phyloP scores from a whole-genome alignment of 1,284 basidiomycete genomes.

The Cutaneotrichosporon cyanovorans region DNA sequence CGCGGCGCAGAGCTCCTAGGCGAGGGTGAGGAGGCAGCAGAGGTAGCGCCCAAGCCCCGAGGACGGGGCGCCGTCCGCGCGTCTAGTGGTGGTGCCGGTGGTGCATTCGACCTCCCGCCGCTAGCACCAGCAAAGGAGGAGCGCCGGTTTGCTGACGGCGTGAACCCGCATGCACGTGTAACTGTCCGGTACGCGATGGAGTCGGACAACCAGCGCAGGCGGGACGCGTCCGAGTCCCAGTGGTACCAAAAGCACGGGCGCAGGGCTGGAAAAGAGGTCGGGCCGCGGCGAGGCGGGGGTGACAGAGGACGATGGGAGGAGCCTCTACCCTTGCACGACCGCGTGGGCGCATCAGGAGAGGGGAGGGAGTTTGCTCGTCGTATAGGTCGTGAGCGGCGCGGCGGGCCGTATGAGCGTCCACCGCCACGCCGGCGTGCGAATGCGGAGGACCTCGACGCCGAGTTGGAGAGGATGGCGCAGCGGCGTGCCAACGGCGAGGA shows the following conservation, averaged over 20 bases:
- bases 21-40: constrained; percentile 2
- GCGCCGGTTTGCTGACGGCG: constrained; percentile 22
- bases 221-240: constrained; percentile 25
- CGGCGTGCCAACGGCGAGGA: constrained; percentile 14
- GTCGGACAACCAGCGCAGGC: constrained; percentile 22
- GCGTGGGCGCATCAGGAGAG: constrained; percentile 19
- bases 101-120: constrained; percentile 16
- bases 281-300: constrained; percentile 3
- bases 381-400: constrained; percentile 24
- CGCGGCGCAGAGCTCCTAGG: not conserved
- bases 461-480: constrained; percentile 31
- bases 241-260: constrained; percentile 39
- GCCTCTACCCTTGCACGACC: constrained; percentile 10
- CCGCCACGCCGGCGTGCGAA: constrained; percentile 9
- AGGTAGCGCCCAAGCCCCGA: constrained; percentile 11
- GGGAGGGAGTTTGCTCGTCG: constrained; percentile 32
- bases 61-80: constrained; percentile 32
- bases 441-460: constrained; percentile 35
- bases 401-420: constrained; percentile 14
- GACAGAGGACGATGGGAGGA: constrained; percentile 9
- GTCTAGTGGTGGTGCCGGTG: not conserved
- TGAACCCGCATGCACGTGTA: constrained; percentile 36
- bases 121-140: not conserved
- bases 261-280: constrained; percentile 34
- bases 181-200: constrained; percentile 33